phyloP scores from a whole-genome alignment of 345 rosid genomes.

The Gynandropsis gynandra region DNA sequence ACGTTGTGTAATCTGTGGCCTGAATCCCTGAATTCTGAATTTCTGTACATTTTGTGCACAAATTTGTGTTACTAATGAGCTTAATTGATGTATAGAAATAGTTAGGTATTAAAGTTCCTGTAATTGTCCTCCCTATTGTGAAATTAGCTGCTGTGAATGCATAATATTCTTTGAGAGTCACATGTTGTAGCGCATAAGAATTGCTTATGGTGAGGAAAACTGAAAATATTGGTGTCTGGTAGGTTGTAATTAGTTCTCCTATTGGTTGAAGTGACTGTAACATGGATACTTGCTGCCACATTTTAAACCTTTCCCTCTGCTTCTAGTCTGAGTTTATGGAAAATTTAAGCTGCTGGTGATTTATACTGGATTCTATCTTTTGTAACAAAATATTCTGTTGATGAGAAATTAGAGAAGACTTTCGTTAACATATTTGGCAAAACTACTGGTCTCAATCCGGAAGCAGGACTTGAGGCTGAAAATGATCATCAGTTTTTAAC shows the following conservation, averaged over 20 bases:
- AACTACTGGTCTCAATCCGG: slow-evolving; percentile 31
- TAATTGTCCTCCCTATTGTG: too few species aligned
- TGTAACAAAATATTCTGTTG: slow-evolving; percentile 61
- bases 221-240: too few species aligned
- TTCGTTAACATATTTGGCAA: slow-evolving; percentile 58
- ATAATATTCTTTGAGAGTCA: background rate
- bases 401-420: slow-evolving; percentile 78
- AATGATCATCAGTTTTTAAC: slow-evolving; percentile 23
- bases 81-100: too few species aligned
- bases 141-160: slow-evolving; percentile 11
- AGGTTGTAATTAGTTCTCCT: slow-evolving; percentile 1
- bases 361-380: slow-evolving; percentile 12
- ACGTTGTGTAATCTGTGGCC: too few species aligned
- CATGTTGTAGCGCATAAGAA: background rate
- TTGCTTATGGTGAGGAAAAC: background rate
- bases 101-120: too few species aligned
- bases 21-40: too few species aligned
- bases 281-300: background rate
- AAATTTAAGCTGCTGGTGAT: slow-evolving; percentile 10
- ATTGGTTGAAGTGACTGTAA: background rate
- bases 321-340: slow-evolving; percentile 13
- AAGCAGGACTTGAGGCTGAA: slow-evolving; percentile 27
- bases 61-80: too few species aligned
- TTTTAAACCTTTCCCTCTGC: background rate
- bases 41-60: too few species aligned